Conservation (phyloP, 2,329 filamentous ascomycete genomes). For the Calonectria honghensis region DNA sequence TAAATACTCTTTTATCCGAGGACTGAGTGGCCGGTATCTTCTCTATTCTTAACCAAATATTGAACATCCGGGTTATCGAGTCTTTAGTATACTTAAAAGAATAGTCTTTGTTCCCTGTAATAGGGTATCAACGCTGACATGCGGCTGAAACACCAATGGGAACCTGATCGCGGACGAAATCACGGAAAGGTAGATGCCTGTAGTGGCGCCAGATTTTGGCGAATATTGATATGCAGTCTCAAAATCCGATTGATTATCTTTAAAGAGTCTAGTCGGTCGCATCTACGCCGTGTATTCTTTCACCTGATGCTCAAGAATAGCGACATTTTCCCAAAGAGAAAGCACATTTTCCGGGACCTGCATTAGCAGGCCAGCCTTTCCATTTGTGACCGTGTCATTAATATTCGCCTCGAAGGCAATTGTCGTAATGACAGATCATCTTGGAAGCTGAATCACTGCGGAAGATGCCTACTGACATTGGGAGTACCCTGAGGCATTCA, state of each 20-base stretch:
- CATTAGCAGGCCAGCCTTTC: not conserved
- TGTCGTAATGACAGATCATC: not conserved
- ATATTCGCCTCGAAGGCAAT: not conserved
- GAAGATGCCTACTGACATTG: constrained; percentile 29
- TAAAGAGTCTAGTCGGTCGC: not conserved
- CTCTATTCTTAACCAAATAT: not conserved
- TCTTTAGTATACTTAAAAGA: too few species aligned
- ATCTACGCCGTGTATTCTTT: not conserved
- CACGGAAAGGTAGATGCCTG: not conserved
- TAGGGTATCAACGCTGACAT: too few species aligned
- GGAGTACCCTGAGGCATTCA: constrained; percentile 27
- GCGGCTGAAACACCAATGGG: too few species aligned
- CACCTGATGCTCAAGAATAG: not conserved
- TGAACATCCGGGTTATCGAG: too few species aligned
- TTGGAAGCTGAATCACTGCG: not conserved
- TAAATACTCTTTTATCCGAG: not conserved
- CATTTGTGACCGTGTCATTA: not conserved
- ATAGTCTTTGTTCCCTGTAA: too few species aligned
- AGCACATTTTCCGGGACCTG: not conserved
- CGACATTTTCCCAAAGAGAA: not conserved
- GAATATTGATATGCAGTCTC: not conserved
- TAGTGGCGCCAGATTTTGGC: not conserved
- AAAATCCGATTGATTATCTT: not conserved
- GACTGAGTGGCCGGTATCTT: too few species aligned
- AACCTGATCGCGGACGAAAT: too few species aligned